Evolutionary conservation across 192 early-diverging fungal species (phyloP).

Genomic region (Paraglomus occultum): DNA sequence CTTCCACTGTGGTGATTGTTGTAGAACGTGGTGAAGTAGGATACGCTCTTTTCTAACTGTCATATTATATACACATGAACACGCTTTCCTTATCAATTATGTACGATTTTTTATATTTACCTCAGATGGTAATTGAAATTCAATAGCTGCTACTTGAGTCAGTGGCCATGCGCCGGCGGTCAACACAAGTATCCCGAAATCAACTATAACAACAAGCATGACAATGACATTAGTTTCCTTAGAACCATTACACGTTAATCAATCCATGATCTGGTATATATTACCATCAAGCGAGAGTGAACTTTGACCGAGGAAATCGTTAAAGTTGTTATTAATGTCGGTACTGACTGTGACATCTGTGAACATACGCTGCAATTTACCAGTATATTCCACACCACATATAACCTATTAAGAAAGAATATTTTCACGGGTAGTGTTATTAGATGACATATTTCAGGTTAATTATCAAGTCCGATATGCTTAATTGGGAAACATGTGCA

Average conservation of each 20-base stretch:
- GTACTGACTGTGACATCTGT: conserved; percentile 77
- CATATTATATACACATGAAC: background rate
- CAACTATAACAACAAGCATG: conserved; percentile 40
- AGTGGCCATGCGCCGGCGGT: conserved; percentile 85
- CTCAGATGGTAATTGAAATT: conserved; percentile 82
- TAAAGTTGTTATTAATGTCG: conserved; percentile 61
- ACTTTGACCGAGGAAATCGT: conserved; percentile 41
- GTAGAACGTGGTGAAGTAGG: conserved; percentile 73
- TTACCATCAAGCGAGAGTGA: conserved; percentile 51
- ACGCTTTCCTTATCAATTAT: background rate
- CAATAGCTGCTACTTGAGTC: conserved; percentile 58
- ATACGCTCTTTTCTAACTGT: conserved; percentile 66
- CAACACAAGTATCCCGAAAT: conserved; percentile 71
- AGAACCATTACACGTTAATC: conserved; percentile 17
- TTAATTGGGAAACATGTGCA: background rate
- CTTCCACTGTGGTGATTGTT: conserved; percentile 69
- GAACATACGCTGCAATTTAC: conserved; percentile 85
- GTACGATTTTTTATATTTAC: conserved; percentile 40
- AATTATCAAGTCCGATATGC: no score
- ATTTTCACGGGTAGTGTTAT: no score
- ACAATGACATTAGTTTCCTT: background rate
- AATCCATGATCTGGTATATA: background rate
- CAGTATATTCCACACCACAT: conserved; percentile 85
- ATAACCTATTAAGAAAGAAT: conserved; percentile 42
- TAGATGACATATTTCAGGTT: no score